Evolutionary conservation across 192 early-diverging fungal genomes (phyloP).

Genomic region (Gaertneriomyces sp.): DNA sequence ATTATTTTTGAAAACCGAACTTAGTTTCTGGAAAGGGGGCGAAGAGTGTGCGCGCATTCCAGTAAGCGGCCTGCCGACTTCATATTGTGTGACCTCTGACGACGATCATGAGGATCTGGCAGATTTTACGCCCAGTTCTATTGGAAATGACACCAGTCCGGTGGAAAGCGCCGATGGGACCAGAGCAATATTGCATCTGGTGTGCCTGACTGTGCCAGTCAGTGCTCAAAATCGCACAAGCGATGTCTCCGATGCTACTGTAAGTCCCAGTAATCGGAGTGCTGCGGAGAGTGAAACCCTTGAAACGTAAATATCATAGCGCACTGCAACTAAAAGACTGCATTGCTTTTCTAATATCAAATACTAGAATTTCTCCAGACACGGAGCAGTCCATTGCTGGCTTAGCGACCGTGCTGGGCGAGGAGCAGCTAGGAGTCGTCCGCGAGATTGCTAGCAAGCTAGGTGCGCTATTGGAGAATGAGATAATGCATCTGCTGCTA

Average conservation of each 20-base stretch:
- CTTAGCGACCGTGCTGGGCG: conserved; percentile 25
- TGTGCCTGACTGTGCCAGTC: conserved; percentile 60
- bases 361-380: background rate
- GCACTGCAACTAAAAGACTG: too few relatives aligned
- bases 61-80: conserved; percentile 56
- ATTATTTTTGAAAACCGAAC: conserved; percentile 66
- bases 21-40: conserved; percentile 55
- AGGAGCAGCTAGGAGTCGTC: conserved; percentile 58
- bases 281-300: background rate
- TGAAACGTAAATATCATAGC: background rate
- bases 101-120: conserved; percentile 6
- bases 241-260: background rate
- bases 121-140: conserved; percentile 57
- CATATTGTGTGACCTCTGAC: conserved; percentile 39
- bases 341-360: too few relatives aligned
- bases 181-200: conserved; percentile 60
- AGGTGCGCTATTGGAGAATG: conserved; percentile 65
- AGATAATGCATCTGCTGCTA: conserved; percentile 69
- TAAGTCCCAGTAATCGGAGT: background rate
- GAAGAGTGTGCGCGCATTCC: conserved; percentile 50
- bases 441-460: conserved; percentile 54
- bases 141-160: conserved; percentile 61
- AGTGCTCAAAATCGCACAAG: background rate
- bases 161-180: conserved; percentile 68
- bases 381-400: conserved; percentile 20